phyloP scores from a whole-genome alignment of 805 yeast genomes.

The Kazachstania martiniae region DNA sequence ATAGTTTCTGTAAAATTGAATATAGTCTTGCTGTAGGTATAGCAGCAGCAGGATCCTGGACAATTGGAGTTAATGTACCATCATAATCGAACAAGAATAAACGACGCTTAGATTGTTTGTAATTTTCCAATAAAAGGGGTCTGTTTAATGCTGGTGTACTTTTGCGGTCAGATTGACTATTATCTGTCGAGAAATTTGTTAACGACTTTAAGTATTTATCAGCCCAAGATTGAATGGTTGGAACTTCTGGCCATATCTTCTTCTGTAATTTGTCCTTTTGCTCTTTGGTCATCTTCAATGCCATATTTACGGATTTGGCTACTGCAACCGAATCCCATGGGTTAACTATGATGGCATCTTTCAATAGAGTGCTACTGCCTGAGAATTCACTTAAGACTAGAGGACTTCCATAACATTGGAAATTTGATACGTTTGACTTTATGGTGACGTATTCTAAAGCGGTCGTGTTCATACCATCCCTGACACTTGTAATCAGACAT shows the following conservation, averaged over 20 bases:
- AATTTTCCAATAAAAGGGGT: constrained; percentile 49
- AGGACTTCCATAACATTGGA: constrained; percentile 41
- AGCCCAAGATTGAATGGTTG: constrained; percentile 77
- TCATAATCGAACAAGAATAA: constrained; percentile 90
- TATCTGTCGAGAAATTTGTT: constrained; percentile 29
- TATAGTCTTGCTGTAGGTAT: constrained; percentile 74
- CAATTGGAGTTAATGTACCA: constrained; percentile 95
- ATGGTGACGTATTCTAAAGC: constrained; percentile 86
- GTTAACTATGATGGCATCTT: constrained; percentile 72
- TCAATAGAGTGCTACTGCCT: constrained; percentile 67
- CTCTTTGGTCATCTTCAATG: constrained; percentile 44
- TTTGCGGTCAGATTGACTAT: constrained; percentile 34
- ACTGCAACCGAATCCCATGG: constrained; percentile 97
- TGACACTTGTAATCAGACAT: constrained; percentile 76
- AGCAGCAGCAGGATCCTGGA: constrained; percentile 95
- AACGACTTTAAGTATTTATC: constrained; percentile 41
- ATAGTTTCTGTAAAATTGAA: constrained; percentile 45
- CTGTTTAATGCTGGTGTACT: constrained; percentile 77
- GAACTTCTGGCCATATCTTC: constrained; percentile 52
- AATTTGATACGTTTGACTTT: constrained; percentile 41
- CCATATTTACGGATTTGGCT: constrained; percentile 67
- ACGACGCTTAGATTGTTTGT: constrained; percentile 51
- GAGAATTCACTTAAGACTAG: constrained; percentile 86
- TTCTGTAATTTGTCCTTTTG: constrained; percentile 38
- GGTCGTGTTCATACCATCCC: constrained; percentile 96